These are phyloP conservation scores for Brasenia schreberi DNA, from an alignment of 164 flowering plant genomes.

Conservation along the genomic window DNA sequence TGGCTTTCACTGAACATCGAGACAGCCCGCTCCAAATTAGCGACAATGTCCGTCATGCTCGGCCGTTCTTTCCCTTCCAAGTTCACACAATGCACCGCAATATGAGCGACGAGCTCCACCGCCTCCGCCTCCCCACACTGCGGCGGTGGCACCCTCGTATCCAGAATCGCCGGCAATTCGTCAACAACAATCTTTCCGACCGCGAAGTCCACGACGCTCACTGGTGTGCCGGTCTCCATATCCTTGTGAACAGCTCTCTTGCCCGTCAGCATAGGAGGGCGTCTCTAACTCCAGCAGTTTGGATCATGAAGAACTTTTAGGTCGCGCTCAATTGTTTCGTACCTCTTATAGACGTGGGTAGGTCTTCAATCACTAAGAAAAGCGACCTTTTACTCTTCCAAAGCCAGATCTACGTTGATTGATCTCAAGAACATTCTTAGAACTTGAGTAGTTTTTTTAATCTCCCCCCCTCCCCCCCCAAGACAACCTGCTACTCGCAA, in stretches of 20 bases:
- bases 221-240: conserved; percentile 32
- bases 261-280: conserved; percentile 43
- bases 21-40: conserved; percentile 78
- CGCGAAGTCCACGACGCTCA: conserved; percentile 68
- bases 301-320: too few relatives aligned
- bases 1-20: conserved; percentile 47
- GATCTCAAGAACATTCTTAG: too few relatives aligned
- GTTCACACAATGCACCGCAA: conserved; percentile 82
- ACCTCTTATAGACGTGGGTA: too few relatives aligned
- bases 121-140: conserved; percentile 62
- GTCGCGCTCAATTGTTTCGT: too few relatives aligned
- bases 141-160: conserved; percentile 55
- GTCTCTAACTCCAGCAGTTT: too few relatives aligned
- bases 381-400: too few relatives aligned
- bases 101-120: conserved; percentile 80
- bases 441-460: too few relatives aligned
- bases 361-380: too few relatives aligned
- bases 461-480: too few relatives aligned
- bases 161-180: conserved; percentile 53
- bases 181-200: conserved; percentile 61
- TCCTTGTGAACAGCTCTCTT: conserved; percentile 73
- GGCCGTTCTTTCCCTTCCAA: conserved; percentile 92
- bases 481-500: too few relatives aligned
- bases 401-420: too few relatives aligned
- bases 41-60: conserved; percentile 72